Percentiles rank a stretch among this genome's conserved stretches.
Evolutionary conservation across 495 filamentous ascomycete species (phyloP).

Genomic region (Penicillium nucicola): DNA sequence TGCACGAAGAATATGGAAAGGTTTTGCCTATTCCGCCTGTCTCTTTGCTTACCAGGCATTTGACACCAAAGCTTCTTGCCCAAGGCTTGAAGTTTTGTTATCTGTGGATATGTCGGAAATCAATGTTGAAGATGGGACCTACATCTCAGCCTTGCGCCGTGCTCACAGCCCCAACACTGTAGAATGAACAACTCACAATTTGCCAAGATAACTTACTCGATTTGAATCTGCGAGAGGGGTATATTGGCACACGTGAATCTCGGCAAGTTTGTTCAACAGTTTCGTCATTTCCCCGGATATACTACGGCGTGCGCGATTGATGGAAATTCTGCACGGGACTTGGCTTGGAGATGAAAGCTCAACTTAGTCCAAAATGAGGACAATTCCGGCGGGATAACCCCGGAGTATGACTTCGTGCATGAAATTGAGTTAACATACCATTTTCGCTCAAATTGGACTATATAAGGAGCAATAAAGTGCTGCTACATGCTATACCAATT

Average conservation of each 20-base stretch:
- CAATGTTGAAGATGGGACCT: no score
- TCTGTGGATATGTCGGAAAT: no score
- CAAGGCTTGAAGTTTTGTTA: no score
- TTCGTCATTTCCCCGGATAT: conserved; percentile 1
- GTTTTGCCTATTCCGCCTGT: no score
- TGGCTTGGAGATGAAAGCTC: background rate
- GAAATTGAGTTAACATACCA: background rate
- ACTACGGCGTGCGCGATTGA: conserved; percentile 6
- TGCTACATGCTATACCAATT: background rate
- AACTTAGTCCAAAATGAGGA: conserved; percentile 14
- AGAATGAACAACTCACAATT: no score
- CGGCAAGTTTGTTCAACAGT: background rate
- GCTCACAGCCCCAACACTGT: no score
- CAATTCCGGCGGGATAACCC: conserved; percentile 32
- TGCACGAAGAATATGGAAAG: no score
- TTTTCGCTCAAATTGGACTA: background rate
- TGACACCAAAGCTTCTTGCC: no score
- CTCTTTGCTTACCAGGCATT: no score
- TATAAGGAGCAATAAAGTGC: conserved; percentile 2
- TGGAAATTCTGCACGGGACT: conserved; percentile 10
- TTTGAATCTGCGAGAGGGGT: background rate
- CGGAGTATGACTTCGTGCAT: background rate
- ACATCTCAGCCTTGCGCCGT: no score
- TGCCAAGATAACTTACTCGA: no score
- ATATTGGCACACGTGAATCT: background rate